Evolutionary conservation across 164 flowering plant species (phyloP).

Genomic region (Hamamelis virginiana): DNA sequence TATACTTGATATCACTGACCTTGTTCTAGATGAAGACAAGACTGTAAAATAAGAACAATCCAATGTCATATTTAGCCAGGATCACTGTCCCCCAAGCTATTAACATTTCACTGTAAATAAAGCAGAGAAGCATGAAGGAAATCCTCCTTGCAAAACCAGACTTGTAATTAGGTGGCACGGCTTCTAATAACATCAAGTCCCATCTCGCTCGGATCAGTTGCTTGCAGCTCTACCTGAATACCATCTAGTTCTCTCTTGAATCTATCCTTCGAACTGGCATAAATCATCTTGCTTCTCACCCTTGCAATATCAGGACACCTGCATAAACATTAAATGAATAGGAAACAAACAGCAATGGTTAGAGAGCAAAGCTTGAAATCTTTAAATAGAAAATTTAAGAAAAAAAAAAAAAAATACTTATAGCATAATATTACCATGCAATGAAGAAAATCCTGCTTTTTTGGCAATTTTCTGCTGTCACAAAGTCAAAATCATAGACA

Average conservation of each 20-base stretch:
- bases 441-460: conserved; percentile 36
- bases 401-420: neutral
- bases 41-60: conserved; percentile 14
- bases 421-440: conserved; percentile 23
- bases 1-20: conserved; percentile 4
- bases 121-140: neutral
- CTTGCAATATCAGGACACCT: conserved; percentile 39
- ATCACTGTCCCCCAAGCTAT: conserved; percentile 14
- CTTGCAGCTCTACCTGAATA: conserved; percentile 48
- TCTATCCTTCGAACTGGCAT: conserved; percentile 51
- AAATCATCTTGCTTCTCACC: conserved; percentile 52
- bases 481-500: conserved; percentile 39
- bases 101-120: conserved; percentile 17
- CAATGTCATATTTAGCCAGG: conserved; percentile 14
- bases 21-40: conserved; percentile 2
- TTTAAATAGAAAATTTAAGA: too few relatives aligned
- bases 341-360: neutral
- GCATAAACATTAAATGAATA: neutral
- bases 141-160: neutral
- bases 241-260: conserved; percentile 52
- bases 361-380: neutral
- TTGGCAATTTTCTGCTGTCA: conserved; percentile 33
- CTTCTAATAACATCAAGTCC: conserved; percentile 43
- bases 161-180: conserved; percentile 28
- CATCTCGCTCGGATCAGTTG: conserved; percentile 52